Evolutionary conservation across 148 eudicot species (phyloP), one percentile per base, ranked within the genome.

Genomic region (Arctostaphylos glauca): DNA sequence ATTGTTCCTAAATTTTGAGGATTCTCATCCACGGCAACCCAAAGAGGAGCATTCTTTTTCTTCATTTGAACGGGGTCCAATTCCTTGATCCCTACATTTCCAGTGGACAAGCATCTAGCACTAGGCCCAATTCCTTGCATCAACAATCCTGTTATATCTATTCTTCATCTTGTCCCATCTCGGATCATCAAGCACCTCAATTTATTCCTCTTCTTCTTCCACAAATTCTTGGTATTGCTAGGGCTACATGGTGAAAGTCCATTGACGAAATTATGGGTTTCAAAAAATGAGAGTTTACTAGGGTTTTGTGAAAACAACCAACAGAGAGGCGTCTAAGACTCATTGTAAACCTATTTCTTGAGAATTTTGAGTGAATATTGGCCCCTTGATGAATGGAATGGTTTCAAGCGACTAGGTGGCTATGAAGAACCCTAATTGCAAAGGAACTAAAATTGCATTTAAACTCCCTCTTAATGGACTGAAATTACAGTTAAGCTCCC

Each of bases 1-100:
- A 97, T 97, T 53, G 99, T 98, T 46, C 99, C 99, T 78, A 94
- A 84, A 85, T 97, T 96, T 79, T 97, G 99, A 52, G 99, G 99
- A 84, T 97, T 97, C 86, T 97, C 99, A 80, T 97, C 99, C 80
- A 97, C 86, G 19, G 99, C 99, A 48, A 97, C 87, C 99, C 99
- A 97, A 76, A 97, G 95, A 55, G 91, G 90, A 74, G 85, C 88
- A 70, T 83, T 86, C 25, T 88, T 93, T 78, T 80, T 88, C 46
- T 85, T 92, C 50, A 72, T 14, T 2, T 93, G 87, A 23, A 89
- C 83, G 9, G 89, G 91, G 5, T 93, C 98, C 83, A 97, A 77
- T 79, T 92, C 96, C 80, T 86, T 91, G 44, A 97, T 89, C 67
- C 74, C 85, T 76, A 93, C 94, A 97, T 93, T 74, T 94, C 99